phyloP scores from a whole-genome alignment of 495 filamentous ascomycete genomes.

The Hypoxylon trugodes region DNA sequence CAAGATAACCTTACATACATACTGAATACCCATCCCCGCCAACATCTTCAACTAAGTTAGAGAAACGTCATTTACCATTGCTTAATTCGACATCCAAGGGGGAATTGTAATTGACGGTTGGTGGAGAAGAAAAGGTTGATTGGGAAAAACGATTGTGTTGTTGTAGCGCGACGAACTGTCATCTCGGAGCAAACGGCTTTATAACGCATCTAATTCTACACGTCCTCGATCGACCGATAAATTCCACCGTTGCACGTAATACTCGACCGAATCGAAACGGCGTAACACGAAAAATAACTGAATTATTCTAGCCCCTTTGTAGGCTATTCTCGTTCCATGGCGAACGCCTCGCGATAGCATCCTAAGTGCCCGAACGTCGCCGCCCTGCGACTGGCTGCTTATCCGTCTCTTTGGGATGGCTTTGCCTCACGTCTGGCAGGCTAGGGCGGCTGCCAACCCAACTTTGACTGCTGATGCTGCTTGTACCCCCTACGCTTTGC shows the following conservation, averaged over 20 bases:
- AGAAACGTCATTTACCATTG: no score
- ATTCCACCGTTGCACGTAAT: conserved; percentile 21
- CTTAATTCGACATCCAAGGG: no score
- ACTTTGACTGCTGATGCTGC: conserved; percentile 31
- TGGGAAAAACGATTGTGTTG: conserved; percentile 11
- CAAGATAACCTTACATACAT: no score
- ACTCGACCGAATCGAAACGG: no score
- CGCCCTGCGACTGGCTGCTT: conserved; percentile 31
- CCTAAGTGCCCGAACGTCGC: conserved; percentile 34
- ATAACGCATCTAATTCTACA: conserved; percentile 24
- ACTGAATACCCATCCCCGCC: conserved; percentile 21
- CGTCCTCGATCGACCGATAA: background rate
- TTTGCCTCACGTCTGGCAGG: conserved; percentile 15
- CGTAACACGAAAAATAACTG: no score
- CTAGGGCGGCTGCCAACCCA: conserved; percentile 39
- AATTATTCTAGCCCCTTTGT: conserved; percentile 28
- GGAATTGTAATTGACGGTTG: background rate
- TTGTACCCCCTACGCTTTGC: conserved; percentile 71
- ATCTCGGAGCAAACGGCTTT: conserved; percentile 7
- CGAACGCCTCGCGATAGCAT: conserved; percentile 41
- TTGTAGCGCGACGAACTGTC: conserved; percentile 8
- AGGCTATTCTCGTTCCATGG: conserved; percentile 44
- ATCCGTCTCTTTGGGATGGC: conserved; percentile 18
- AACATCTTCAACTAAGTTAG: no score
- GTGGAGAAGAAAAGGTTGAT: background rate